These are phyloP conservation scores for Marasmius sp. DNA, from an alignment of 1,284 basidiomycete genomes.

Conservation along the genomic window DNA sequence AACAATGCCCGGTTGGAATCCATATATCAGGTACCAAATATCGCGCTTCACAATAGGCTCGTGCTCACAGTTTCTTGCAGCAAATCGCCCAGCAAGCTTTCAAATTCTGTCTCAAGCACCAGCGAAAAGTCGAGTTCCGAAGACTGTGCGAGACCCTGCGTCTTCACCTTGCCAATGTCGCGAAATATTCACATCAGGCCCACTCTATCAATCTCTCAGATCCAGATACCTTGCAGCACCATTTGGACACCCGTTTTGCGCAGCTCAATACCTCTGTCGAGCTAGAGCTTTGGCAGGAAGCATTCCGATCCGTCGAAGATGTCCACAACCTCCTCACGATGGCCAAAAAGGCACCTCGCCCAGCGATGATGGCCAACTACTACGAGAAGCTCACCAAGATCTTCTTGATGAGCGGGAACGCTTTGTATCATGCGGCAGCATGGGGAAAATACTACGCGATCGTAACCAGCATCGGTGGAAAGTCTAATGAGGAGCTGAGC, in stretches of 20 bases:
- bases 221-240: constrained; percentile 93
- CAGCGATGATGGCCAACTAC: constrained; percentile 98
- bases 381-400: constrained; percentile 98
- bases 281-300: constrained; percentile 99
- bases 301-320: constrained; percentile 98
- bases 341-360: constrained; percentile 89
- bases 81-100: constrained; percentile 97
- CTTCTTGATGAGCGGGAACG: constrained; percentile 92
- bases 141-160: constrained; percentile 96
- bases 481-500: constrained; percentile 77
- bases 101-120: constrained; percentile 92
- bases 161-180: constrained; percentile 92
- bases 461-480: constrained; percentile 65
- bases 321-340: constrained; percentile 95
- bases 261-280: constrained; percentile 98
- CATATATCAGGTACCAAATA: constrained; percentile 83
- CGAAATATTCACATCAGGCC: constrained; percentile 93
- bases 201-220: constrained; percentile 99
- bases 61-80: constrained; percentile 36
- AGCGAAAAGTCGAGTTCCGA: constrained; percentile 97
- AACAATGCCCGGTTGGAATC: constrained; percentile 94
- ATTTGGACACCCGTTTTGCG: constrained; percentile 97
- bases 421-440: constrained; percentile 95
- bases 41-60: background rate
- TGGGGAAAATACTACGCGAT: constrained; percentile 87